Percentiles rank a stretch among this genome's conserved stretches.
These are phyloP conservation scores for Tulasnella sp. DNA, from an alignment of 768 basidiomycete genomes.

Conservation along the genomic window DNA sequence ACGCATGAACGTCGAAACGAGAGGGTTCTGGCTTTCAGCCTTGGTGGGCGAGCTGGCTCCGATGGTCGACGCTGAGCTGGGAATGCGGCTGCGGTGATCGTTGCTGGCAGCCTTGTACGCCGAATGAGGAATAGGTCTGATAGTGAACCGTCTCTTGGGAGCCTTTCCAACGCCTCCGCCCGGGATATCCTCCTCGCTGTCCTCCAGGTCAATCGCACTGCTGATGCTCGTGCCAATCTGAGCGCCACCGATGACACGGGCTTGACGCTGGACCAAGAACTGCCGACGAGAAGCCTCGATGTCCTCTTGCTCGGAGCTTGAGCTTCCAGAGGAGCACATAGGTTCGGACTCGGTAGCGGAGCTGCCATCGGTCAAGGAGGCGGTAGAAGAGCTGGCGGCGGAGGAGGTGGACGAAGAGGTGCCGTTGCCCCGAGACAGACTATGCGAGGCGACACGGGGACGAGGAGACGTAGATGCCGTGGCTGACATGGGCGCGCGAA, in stretches of 20 bases:
- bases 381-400: constrained; percentile 8
- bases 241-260: background rate
- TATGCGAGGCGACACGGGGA: background rate
- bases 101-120: background rate
- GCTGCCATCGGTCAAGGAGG: constrained; percentile 20
- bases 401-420: constrained; percentile 5
- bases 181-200: constrained; percentile 5
- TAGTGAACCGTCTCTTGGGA: constrained; percentile 2
- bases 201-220: background rate
- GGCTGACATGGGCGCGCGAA: background rate
- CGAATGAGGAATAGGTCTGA: constrained; percentile 9
- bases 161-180: background rate
- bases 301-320: constrained; percentile 15
- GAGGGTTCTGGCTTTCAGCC: background rate
- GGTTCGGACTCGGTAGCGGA: constrained; percentile 21
- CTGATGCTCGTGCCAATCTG: background rate
- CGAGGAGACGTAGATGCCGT: background rate
- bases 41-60: background rate
- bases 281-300: background rate
- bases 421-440: constrained; percentile 15
- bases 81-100: background rate
- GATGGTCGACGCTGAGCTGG: constrained; percentile 20
- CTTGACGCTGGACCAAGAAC: constrained; percentile 8
- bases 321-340: constrained; percentile 10
- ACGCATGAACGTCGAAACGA: constrained; percentile 11